Base-by-base conservation (phyloP, 345 rosid species). In the Barbarea vulgaris region DNA sequence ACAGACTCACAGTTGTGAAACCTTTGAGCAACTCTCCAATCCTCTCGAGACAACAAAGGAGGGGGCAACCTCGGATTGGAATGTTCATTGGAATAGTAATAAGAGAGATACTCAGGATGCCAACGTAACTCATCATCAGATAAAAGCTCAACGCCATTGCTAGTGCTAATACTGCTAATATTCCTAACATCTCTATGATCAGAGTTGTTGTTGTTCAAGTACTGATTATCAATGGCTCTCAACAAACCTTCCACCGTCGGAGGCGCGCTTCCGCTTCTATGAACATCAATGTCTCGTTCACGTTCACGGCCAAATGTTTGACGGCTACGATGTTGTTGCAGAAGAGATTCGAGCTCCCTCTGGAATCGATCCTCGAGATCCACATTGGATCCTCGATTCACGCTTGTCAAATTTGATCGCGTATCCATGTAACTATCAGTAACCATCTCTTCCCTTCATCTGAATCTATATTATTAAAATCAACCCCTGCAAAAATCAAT, bases 171-270 rank as follows among this genome's bases (percentile, higher is more conserved):
- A 67, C 22, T 17, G 74, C n/a, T 41, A 39, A 44, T 1, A 28
- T 73, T 75, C 53, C 60, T 72, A 70, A 67, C 47, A 63, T 83
- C 87, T 71, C 80, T 67, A 58, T 57, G 72, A 66, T 74, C 84
- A 37, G 83, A 72, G 52, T 25, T 67, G 15, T 25, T 67, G 15
- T 55, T 70, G 71, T 85, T 82, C 69, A 83, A 65, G 70, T 86
- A 86, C 30, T 90, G 88, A 76, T 89, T 76, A 51, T 85, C 95
- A 58, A 89, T 86, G 6, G 96, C 97, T 65, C 81, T 82, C 31
- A 86, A 77, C 30, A 97, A 89, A 73, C 97, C 99, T 79, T 95
- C 93, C 31, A 90, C 96, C 1, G 97, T 92, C 22, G 99, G 99
- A 2, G 97, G 97, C 1, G 99, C 99, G 78, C 97, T 92, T 28